Evolutionary conservation across 805 yeast species (phyloP).

Genomic region (Cyberlindnera euphorbiae): DNA sequence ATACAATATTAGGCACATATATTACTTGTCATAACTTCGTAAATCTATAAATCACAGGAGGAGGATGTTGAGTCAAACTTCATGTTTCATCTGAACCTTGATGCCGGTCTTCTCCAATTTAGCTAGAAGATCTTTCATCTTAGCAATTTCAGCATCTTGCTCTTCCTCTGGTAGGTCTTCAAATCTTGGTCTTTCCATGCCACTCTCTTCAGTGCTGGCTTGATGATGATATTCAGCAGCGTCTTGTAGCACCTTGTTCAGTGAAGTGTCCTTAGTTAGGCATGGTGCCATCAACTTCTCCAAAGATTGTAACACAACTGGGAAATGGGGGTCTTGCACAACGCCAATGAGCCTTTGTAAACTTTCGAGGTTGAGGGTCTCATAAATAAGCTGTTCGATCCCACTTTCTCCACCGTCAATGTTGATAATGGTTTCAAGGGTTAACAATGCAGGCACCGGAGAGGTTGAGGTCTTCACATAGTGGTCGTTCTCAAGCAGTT

Average conservation of each 20-base stretch:
- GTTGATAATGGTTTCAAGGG: conserved; percentile 17
- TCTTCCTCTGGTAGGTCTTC: conserved; percentile 24
- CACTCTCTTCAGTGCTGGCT: not conserved
- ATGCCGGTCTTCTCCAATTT: conserved; percentile 25
- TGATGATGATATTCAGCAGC: conserved; percentile 6
- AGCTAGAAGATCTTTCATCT: conserved; percentile 23
- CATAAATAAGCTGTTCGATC: conserved; percentile 14
- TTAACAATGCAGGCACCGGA: conserved; percentile 15
- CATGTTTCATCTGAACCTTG: conserved; percentile 22
- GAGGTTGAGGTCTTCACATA: conserved; percentile 4
- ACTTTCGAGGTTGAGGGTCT: conserved; percentile 10
- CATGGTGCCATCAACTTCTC: conserved; percentile 2
- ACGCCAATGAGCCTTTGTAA: conserved; percentile 6
- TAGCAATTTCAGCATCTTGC: conserved; percentile 24
- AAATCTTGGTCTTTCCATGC: conserved; percentile 16
- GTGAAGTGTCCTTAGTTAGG: conserved; percentile 1
- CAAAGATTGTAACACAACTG: conserved; percentile 7
- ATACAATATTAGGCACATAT: too few species aligned
- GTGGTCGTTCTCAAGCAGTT: not conserved
- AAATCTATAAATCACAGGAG: too few species aligned
- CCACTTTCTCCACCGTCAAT: conserved; percentile 33
- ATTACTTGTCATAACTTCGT: too few species aligned
- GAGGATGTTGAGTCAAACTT: not conserved
- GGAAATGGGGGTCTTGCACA: conserved; percentile 17
- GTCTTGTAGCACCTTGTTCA: conserved; percentile 2